Evolutionary conservation across 768 basidiomycete species (phyloP), one percentile per base, ranked within the genome.

Genomic region (Boletus sp.): DNA sequence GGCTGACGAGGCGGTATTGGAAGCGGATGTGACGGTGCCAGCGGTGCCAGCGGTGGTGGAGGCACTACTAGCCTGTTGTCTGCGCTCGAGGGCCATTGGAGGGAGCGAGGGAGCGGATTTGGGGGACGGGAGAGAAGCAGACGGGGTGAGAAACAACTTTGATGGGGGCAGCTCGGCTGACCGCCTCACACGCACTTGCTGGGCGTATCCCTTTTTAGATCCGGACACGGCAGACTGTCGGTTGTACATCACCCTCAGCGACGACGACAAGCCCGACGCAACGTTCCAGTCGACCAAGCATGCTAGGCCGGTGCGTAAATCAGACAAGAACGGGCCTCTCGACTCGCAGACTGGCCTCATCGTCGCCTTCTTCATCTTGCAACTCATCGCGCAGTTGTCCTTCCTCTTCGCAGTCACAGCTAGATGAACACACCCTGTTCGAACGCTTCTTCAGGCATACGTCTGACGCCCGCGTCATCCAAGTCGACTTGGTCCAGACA

Each of bases 51-150:
- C 40, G 21, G 47, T 23, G 17, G 56, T 52, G 27, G 60, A 23
- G 5, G 44, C 23, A 2, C 39, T 41, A 7, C 21, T 42, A 29
- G 46, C 41, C 39, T 71, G 65, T 34, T 72, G 69, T 50, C 70
- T 65, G 54, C 33, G 60, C 5, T 70, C 19, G 53, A 59, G 47
- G 44, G 56, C 59, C 54, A 64, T 59, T 46, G 33, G 47, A 21
- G 42, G 27, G 41, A n/a, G 27, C 43, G 10, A 33, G 43, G 34
- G 51, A 58, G 14, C 34, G 34, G 39, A 43, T 19, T 34, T 39
- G 47, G 14, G 15, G 51, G 48, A n/a, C n/a, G n/a, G 37, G 2
- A 29, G 33, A 32, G 25, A 45, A 13, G 33, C 4, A 21, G 33
- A 17, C 4, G 46, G 2, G 23, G 27, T 32, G 44, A 30, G 40